Evolutionary conservation across 805 yeast species (phyloP).

Genomic region (Priceomyces carsonii): DNA sequence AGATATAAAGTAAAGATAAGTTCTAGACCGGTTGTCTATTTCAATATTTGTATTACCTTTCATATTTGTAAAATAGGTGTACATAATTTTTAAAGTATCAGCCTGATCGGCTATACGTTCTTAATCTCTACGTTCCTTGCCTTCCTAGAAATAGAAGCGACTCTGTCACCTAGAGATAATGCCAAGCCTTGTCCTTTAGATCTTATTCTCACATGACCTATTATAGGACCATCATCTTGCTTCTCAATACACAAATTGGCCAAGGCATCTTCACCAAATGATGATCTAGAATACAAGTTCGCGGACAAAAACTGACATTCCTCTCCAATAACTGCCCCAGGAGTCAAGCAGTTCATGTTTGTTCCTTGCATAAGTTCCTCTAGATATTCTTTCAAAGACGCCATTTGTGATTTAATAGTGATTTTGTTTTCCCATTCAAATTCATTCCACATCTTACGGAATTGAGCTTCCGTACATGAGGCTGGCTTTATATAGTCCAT

Average conservation of each 20-base stretch:
- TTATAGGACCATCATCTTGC: conserved; percentile 68
- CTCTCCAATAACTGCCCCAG: conserved; percentile 86
- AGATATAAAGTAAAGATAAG: too few relatives aligned
- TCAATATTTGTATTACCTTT: too few relatives aligned
- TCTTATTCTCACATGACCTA: conserved; percentile 95
- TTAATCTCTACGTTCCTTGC: conserved; percentile 22
- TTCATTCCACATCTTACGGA: conserved; percentile 98
- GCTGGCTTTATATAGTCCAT: conserved; percentile 98
- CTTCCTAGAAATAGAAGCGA: conserved; percentile 74
- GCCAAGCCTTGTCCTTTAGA: conserved; percentile 98
- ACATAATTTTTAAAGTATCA: conserved; percentile 1
- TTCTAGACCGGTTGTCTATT: too few relatives aligned
- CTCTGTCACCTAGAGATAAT: conserved; percentile 88
- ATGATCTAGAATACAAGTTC: conserved; percentile 85
- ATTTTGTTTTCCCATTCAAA: conserved; percentile 99
- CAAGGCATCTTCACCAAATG: conserved; percentile 96
- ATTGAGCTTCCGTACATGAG: conserved; percentile 80
- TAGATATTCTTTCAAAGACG: conserved; percentile 73
- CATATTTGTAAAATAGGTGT: too few relatives aligned
- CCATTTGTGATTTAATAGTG: conserved; percentile 70
- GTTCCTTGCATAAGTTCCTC: conserved; percentile 77
- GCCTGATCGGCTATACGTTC: too few relatives aligned
- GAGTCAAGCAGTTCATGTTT: conserved; percentile 91
- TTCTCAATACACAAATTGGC: conserved; percentile 94
- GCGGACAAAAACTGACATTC: conserved; percentile 93